phyloP scores from a whole-genome alignment of 345 rosid species.

The Raphanus raphanistrum region DNA sequence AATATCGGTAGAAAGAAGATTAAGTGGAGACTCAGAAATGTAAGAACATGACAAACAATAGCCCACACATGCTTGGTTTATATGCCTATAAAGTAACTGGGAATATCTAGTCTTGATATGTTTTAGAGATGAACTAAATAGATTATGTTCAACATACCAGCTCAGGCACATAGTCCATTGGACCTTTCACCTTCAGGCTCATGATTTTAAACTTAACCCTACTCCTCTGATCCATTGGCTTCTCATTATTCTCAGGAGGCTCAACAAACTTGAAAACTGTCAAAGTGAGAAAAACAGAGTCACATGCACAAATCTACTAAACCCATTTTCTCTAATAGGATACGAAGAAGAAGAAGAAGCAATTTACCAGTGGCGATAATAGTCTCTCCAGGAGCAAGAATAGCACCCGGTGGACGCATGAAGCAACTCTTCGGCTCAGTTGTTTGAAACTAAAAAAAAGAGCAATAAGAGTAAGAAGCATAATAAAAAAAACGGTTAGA shows the following conservation, averaged over 20 bases:
- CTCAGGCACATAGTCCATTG: slow-evolving; percentile 90
- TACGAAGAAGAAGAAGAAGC: slow-evolving; percentile 1
- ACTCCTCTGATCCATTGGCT: slow-evolving; percentile 84
- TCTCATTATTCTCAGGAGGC: slow-evolving; percentile 90
- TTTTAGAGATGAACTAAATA: not conserved
- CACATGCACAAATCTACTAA: not conserved
- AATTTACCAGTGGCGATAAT: slow-evolving; percentile 80
- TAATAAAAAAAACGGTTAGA: not conserved
- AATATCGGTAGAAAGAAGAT: not conserved
- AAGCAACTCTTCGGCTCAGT: slow-evolving; percentile 98
- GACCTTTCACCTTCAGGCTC: slow-evolving; percentile 88
- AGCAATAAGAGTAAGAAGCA: not conserved
- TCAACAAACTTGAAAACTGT: slow-evolving; percentile 96
- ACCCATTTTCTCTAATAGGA: not conserved
- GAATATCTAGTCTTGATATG: not conserved
- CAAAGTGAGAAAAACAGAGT: not conserved
- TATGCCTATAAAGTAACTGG: not conserved
- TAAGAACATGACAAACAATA: not conserved
- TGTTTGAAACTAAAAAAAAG: slow-evolving; percentile 76
- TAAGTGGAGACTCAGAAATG: not conserved
- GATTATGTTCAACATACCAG: slow-evolving; percentile 57
- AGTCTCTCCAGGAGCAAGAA: slow-evolving; percentile 92
- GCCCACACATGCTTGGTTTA: not conserved
- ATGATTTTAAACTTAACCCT: slow-evolving; percentile 90
- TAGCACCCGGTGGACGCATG: slow-evolving; percentile 98